Percentiles rank a stretch among this genome's conserved stretches.
phyloP scores from a whole-genome alignment of 208 protist species.

The Porcisia deanei region DNA sequence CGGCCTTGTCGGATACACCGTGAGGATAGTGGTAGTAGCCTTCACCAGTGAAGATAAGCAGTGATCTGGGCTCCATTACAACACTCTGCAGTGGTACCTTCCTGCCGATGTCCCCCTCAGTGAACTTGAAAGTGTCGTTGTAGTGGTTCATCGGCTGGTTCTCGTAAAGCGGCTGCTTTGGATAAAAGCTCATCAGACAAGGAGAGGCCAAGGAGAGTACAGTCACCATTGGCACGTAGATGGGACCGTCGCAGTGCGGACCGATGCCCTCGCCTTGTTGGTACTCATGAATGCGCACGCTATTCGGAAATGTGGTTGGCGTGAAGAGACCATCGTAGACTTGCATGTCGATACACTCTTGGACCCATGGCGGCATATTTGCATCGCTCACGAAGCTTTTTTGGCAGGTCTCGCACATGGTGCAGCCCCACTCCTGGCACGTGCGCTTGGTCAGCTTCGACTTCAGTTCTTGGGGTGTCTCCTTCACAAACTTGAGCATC shows the following conservation, averaged over 20 bases:
- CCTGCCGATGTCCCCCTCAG: slow-evolving; percentile 62
- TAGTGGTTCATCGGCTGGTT: slow-evolving; percentile 91
- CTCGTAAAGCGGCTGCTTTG: slow-evolving; percentile 67
- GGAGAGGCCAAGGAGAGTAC: slow-evolving; percentile 80
- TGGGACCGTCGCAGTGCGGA: slow-evolving; percentile 89
- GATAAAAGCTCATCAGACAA: slow-evolving; percentile 89
- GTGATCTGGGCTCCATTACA: slow-evolving; percentile 85
- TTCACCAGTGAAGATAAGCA: slow-evolving; percentile 82
- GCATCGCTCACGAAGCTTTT: slow-evolving; percentile 87
- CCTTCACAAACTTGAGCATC: slow-evolving; percentile 59
- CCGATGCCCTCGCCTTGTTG: slow-evolving; percentile 81
- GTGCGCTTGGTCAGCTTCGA: slow-evolving; percentile 81
- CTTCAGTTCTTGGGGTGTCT: slow-evolving; percentile 78
- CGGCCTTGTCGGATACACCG: slow-evolving; percentile 72
- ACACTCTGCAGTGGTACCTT: slow-evolving; percentile 68
- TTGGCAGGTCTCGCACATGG: slow-evolving; percentile 85
- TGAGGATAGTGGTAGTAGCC: slow-evolving; percentile 90
- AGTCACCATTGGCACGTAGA: slow-evolving; percentile 85
- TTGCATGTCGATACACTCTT: slow-evolving; percentile 79
- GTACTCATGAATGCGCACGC: slow-evolving; percentile 93
- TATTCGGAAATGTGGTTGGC: slow-evolving; percentile 88
- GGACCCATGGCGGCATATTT: slow-evolving; percentile 89
- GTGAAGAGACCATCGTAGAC: slow-evolving; percentile 88
- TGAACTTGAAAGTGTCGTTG: slow-evolving; percentile 93
- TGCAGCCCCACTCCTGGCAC: slow-evolving; percentile 91